Base-by-base conservation (phyloP, 1,284 basidiomycete genomes). In the Heterobasidion parviporum region DNA sequence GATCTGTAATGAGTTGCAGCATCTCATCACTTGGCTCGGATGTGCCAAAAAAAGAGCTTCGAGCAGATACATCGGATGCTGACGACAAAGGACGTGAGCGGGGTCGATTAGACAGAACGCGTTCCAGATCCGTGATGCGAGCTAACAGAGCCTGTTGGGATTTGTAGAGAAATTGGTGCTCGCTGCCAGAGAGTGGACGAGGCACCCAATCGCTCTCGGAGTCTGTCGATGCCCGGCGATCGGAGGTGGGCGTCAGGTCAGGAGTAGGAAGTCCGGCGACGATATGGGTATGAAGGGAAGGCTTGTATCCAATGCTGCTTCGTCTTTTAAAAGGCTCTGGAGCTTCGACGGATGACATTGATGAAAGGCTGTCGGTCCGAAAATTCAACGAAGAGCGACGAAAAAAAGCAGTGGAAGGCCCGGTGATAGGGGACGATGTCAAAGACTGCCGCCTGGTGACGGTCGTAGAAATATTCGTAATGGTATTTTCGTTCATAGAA, bases 151-250 rank as follows among this genome's bases (percentile, higher is more conserved):
- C 79, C 59, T 86, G 82, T 72, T 92, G 89, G 57, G 85, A 87
- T 66, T 87, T 85, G 70, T 85, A 82, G 67, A 89, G 77, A 81
- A 91, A 91, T 74, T 89, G 82, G 63, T 89, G 87, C 69, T 90
- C 89, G 65, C 78, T 84, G 52, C 74, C 66, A 18, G 75, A 73
- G 46, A 87, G 79, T 49, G 84, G 80, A 52, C 82, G 78, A 10
- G 70, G 68, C 32, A 64, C 58, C 61, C 54, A 60, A 43, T 62
- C 57, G 34, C 60, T 57, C 14, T 64, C 62, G 7, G 62, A 62
- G 26, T 59, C 61, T 2, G 56, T 47, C 20, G 80, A 81, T 52
- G 72, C 76, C 33, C 72, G 73, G 43, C 69, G 74, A 9, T 79
- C 75, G 46, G 73, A 71, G 15, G 78, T 82, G 3, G 87, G 89